Evolutionary conservation across 768 basidiomycete species (phyloP), one percentile per base, ranked within the genome.

Genomic region (Dioszegia hungarica): DNA sequence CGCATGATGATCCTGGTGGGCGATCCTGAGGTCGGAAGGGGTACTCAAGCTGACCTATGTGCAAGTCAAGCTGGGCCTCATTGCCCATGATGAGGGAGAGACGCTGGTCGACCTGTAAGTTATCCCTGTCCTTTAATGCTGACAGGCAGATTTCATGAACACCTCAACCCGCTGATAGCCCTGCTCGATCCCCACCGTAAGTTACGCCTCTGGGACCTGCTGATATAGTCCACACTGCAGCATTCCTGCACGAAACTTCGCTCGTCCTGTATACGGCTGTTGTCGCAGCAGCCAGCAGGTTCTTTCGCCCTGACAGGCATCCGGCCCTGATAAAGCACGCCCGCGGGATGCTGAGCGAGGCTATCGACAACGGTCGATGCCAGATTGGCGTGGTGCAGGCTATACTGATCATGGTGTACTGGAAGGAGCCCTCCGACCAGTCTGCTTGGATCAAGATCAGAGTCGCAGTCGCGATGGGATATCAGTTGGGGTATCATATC

Each of bases 191-290:
- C 59, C 5, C 22, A 36, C 10, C 37, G 59, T 60, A 22, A 33
- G 59, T 60, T 5, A 20, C 5, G 3, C 34, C 33, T 8, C 15
- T 31, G 5, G 9, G 9, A 17, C 34, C 9, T 38, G 62, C 63
- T 59, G 49, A 51, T 28, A 5, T 15, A 68, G 66, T 93, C 31
- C 91, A 94, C 73, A 85, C 90, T 0, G 81, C 85, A 47, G 68
- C 79, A 33, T 91, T 90, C 73, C 84, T 92, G 64, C 88, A 90
- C 66, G 79, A 81, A 22, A 85, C 83, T 61, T 91, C 85, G 50
- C 85, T 87, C 0, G 84, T 92, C 74, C 81, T 94, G 54, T 90
- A 90, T 77, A 88, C 89, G 19, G 83, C 86, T 22, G 81, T 93
- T 54, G 80, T 91, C 67, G 87, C 89, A 81, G 89, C 85, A n/a